Conservation (phyloP, 1,284 basidiomycete genomes). For the Malassezia equina region DNA sequence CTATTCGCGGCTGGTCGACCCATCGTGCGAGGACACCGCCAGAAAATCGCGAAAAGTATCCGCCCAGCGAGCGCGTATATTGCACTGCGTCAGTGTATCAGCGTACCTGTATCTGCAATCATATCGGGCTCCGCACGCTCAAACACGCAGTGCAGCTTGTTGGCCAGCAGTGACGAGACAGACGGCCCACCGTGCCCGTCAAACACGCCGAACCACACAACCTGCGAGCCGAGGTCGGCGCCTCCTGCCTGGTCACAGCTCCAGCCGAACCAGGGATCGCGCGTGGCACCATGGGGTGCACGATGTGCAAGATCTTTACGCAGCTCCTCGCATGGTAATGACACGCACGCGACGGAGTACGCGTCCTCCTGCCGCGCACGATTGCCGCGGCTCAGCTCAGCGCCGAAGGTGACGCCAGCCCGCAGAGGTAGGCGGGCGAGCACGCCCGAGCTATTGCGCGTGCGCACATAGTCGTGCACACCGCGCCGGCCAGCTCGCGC, state of each 20-base stretch:
- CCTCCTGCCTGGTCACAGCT: constrained; percentile 29
- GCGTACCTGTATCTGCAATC: constrained; percentile 30
- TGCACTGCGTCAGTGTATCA: constrained; percentile 18
- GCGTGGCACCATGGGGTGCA: constrained; percentile 15
- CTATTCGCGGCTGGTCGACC: constrained; percentile 28
- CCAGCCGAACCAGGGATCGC: constrained; percentile 22
- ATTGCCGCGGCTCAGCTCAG: constrained; percentile 24
- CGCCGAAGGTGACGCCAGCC: constrained; percentile 15
- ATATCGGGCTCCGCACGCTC: constrained; percentile 31
- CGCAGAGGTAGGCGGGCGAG: constrained; percentile 16
- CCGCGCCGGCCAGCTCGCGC: neutral
- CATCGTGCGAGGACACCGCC: constrained; percentile 38
- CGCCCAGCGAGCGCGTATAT: constrained; percentile 38
- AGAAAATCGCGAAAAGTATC: constrained; percentile 40
- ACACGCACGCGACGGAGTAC: constrained; percentile 33
- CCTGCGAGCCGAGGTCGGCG: constrained; percentile 36
- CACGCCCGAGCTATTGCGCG: constrained; percentile 5
- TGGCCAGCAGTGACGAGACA: constrained; percentile 32
- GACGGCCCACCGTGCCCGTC: constrained; percentile 42
- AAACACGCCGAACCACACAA: constrained; percentile 45
- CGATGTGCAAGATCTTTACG: constrained; percentile 15
- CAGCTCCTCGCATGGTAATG: constrained; percentile 28
- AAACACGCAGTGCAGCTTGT: constrained; percentile 35
- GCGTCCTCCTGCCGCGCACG: constrained; percentile 43
- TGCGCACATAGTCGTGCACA: constrained; percentile 14